These are phyloP conservation scores for Phytophthora palmivora DNA, from an alignment of 352 stramenopile species.

Conservation along the genomic window DNA sequence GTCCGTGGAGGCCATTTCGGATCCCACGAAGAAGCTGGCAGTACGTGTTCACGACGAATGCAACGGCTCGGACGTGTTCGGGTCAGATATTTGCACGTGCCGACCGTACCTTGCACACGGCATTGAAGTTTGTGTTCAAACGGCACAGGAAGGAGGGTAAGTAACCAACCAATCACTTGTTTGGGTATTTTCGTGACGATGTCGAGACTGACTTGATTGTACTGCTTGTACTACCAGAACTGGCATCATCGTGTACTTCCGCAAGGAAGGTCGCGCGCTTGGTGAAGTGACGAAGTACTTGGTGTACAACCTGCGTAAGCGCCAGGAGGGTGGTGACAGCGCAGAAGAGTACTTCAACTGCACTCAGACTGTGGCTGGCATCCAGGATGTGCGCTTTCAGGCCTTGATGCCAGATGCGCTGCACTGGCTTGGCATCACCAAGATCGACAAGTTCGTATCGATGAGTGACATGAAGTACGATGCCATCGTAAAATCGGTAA, in stretches of 20 bases:
- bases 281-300: slow-evolving; percentile 99
- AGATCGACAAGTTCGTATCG: slow-evolving; percentile 95
- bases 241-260: slow-evolving; percentile 98
- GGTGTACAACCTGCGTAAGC: slow-evolving; percentile 99
- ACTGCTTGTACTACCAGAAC: slow-evolving; percentile 49
- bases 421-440: slow-evolving; percentile 98
- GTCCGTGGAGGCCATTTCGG: slow-evolving; percentile 95
- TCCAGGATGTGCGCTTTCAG: slow-evolving; percentile 98
- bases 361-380: slow-evolving; percentile 97
- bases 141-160: slow-evolving; percentile 95
- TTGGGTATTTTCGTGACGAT: not conserved
- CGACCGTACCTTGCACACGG: slow-evolving; percentile 98
- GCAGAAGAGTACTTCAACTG: slow-evolving; percentile 99
- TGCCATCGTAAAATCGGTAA: slow-evolving; percentile 96
- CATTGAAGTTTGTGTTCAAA: slow-evolving; percentile 99
- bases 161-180: not conserved
- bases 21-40: slow-evolving; percentile 97
- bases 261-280: slow-evolving; percentile 97
- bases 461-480: slow-evolving; percentile 99
- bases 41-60: slow-evolving; percentile 99
- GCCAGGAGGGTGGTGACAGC: slow-evolving; percentile 96
- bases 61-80: slow-evolving; percentile 98
- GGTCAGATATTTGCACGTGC: slow-evolving; percentile 99
- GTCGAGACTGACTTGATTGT: slow-evolving; percentile 4
- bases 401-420: slow-evolving; percentile 99